phyloP scores from a whole-genome alignment of 2,329 filamentous ascomycete genomes.

The Penicillium aurantiogriseum region DNA sequence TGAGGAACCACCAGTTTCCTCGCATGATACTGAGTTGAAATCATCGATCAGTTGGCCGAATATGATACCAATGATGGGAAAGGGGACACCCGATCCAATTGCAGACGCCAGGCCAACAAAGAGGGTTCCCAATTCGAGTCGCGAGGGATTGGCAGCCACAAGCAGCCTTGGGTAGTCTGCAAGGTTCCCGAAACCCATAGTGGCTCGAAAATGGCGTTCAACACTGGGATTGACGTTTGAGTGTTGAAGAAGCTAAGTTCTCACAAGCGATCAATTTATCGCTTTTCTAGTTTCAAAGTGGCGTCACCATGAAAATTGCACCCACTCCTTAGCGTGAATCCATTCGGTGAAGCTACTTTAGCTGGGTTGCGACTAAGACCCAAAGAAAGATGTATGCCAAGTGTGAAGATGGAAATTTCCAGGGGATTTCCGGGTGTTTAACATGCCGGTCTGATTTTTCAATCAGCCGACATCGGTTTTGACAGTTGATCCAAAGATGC shows the following conservation, averaged over 20 bases:
- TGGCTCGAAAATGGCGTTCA: conserved; percentile 8
- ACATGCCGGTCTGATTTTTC: not conserved
- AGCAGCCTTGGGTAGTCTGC: conserved; percentile 37
- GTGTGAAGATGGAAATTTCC: not conserved
- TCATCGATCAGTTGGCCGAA: conserved; percentile 44
- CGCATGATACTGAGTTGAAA: conserved; percentile 36
- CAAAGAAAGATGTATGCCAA: conserved; percentile 1
- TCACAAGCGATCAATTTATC: conserved; percentile 5
- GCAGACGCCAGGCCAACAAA: conserved; percentile 29
- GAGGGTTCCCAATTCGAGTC: conserved; percentile 29
- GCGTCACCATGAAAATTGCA: conserved; percentile 5
- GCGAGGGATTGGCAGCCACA: conserved; percentile 39
- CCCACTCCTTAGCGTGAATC: conserved; percentile 9
- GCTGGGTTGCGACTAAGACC: not conserved
- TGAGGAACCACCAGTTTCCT: conserved; percentile 6
- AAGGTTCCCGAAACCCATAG: conserved; percentile 33
- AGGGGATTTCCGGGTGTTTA: conserved; percentile 6
- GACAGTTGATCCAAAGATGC: conserved; percentile 8
- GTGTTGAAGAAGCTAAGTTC: conserved; percentile 13
- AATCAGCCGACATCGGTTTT: conserved; percentile 19
- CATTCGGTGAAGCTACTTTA: conserved; percentile 5
- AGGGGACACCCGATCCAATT: conserved; percentile 41
- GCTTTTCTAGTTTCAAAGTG: not conserved
- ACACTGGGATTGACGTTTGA: conserved; percentile 4
- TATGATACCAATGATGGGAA: conserved; percentile 41